phyloP scores from a whole-genome alignment of 2,329 filamentous ascomycete genomes.

The Xylariaceae sp. region DNA sequence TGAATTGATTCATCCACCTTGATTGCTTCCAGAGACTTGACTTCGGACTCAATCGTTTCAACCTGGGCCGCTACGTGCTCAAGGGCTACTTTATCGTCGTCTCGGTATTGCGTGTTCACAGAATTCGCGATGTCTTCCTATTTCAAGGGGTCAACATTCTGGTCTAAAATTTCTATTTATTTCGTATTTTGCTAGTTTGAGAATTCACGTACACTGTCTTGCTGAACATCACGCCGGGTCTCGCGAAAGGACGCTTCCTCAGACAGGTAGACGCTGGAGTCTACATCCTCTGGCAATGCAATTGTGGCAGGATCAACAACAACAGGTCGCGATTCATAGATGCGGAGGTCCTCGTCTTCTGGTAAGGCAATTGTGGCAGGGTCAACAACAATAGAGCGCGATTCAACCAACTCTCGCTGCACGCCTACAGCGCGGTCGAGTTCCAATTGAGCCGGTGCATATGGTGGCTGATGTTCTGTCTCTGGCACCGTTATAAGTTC shows the following conservation, averaged over 20 bases:
- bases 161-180: background rate
- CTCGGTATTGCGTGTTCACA: background rate
- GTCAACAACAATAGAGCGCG: background rate
- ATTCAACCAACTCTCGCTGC: background rate
- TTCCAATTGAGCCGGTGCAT: background rate
- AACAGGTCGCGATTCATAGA: background rate
- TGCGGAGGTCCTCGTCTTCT: background rate
- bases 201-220: background rate
- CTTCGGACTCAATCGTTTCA: background rate
- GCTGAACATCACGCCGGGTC: background rate
- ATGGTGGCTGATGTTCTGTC: background rate
- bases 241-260: background rate
- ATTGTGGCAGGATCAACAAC: slow-evolving; percentile 6
- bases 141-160: background rate
- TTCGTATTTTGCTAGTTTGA: background rate
- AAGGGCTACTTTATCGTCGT: background rate
- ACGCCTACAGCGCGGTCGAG: background rate
- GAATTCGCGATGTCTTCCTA: background rate
- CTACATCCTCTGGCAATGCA: slow-evolving; percentile 9
- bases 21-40: background rate
- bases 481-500: background rate
- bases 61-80: background rate
- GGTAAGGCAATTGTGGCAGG: background rate
- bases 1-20: background rate
- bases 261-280: background rate